phyloP scores from a whole-genome alignment of 1,284 basidiomycete genomes.

The Heterobasidion occidentale region DNA sequence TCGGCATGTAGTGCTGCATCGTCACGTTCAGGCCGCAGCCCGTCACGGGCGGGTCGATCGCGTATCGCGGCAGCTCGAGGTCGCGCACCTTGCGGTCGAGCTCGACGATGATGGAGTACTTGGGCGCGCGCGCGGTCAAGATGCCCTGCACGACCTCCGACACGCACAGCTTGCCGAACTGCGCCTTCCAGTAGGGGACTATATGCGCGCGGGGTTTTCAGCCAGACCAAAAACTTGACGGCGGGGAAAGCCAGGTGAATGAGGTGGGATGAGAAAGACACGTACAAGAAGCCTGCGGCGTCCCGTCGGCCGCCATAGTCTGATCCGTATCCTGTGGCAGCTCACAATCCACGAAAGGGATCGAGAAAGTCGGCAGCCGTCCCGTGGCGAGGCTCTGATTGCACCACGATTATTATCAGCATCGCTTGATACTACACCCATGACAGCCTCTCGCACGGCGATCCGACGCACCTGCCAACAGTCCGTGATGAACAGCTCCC shows the following conservation, averaged over 20 bases:
- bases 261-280: slow-evolving; percentile 3
- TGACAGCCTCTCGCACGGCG: neutral
- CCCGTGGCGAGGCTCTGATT: slow-evolving; percentile 55
- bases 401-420: neutral
- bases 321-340: slow-evolving; percentile 41
- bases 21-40: slow-evolving; percentile 27
- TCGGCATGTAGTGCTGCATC: slow-evolving; percentile 61
- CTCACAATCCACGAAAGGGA: slow-evolving; percentile 47
- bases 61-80: slow-evolving; percentile 40
- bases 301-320: slow-evolving; percentile 25
- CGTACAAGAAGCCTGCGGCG: slow-evolving; percentile 42
- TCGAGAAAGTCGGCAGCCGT: slow-evolving; percentile 45
- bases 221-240: neutral
- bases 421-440: neutral
- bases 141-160: slow-evolving; percentile 43
- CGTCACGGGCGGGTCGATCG: slow-evolving; percentile 28
- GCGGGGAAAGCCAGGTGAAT: neutral
- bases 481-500: slow-evolving; percentile 54
- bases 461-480: slow-evolving; percentile 42
- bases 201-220: slow-evolving; percentile 47
- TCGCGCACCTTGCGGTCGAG: slow-evolving; percentile 33
- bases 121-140: slow-evolving; percentile 44
- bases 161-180: slow-evolving; percentile 60
- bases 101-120: slow-evolving; percentile 35
- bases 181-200: slow-evolving; percentile 58